A percentile compares a stretch with the other conserved stretches of the same genome.
Conservation (phyloP, 371 early-diverging fungal species). For the Cokeromyces recurvatus region DNA sequence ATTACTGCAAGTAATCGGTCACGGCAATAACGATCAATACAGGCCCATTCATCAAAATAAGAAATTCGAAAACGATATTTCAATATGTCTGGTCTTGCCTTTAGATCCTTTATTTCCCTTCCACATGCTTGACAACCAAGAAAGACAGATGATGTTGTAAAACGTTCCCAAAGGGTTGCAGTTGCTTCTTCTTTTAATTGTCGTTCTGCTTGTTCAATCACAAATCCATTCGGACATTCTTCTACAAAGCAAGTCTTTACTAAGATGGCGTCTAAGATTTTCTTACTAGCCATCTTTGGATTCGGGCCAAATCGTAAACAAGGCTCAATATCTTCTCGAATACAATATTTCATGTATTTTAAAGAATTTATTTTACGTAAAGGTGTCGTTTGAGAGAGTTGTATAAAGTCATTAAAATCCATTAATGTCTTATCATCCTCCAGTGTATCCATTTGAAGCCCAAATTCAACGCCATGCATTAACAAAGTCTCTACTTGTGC, state of each 20-base stretch:
- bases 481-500: constrained; percentile 19
- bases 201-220: constrained; percentile 17
- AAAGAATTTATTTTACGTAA: constrained; percentile 66
- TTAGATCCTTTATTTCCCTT: constrained; percentile 14
- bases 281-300: constrained; percentile 58
- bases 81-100: constrained; percentile 45
- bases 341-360: constrained; percentile 66
- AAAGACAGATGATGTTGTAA: constrained; percentile 35
- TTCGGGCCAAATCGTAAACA: constrained; percentile 74
- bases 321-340: constrained; percentile 74
- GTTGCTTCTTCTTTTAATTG: constrained; percentile 25
- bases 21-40: constrained; percentile 73
- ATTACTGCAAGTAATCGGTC: constrained; percentile 72
- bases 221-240: constrained; percentile 41
- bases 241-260: constrained; percentile 75
- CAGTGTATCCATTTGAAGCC: constrained; percentile 8
- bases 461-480: constrained; percentile 8
- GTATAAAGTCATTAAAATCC: constrained; percentile 76
- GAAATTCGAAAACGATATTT: constrained; percentile 67
- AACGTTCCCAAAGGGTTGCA: constrained; percentile 49
- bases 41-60: constrained; percentile 68
- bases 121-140: constrained; percentile 41
- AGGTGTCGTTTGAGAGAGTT: constrained; percentile 47
- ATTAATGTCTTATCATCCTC: constrained; percentile 58
- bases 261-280: constrained; percentile 65